phyloP scores from a whole-genome alignment of 2,329 filamentous ascomycete species.

The Mollisia scopiformis region DNA sequence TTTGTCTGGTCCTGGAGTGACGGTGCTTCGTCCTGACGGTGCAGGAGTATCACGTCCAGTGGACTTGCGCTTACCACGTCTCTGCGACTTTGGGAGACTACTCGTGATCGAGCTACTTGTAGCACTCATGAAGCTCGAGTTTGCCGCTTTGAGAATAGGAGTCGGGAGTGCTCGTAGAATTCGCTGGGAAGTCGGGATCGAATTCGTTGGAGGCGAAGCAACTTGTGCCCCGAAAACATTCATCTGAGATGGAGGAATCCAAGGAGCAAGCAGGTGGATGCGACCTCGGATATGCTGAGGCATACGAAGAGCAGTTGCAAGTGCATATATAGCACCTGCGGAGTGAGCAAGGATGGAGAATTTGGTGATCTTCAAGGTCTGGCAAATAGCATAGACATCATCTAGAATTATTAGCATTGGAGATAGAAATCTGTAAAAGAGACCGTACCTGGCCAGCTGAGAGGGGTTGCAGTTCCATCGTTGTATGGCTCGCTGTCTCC shows the following conservation, averaged over 20 bases:
- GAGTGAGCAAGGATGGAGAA: constrained; percentile 97
- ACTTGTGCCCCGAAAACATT: constrained; percentile 74
- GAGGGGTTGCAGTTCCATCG: constrained; percentile 80
- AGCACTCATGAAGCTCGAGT: constrained; percentile 92
- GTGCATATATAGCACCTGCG: constrained; percentile 94
- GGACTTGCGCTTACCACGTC: constrained; percentile 62
- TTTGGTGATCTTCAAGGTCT: constrained; percentile 87
- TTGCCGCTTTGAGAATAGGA: constrained; percentile 89
- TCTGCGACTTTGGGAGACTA: constrained; percentile 69
- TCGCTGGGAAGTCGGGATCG: constrained; percentile 88
- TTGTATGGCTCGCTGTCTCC: constrained; percentile 87
- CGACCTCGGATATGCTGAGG: constrained; percentile 93
- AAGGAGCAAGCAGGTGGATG: constrained; percentile 92
- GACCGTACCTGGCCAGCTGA: constrained; percentile 89
- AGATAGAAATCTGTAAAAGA: not conserved
- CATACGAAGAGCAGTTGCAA: constrained; percentile 93
- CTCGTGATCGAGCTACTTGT: constrained; percentile 86
- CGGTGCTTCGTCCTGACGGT: constrained; percentile 39
- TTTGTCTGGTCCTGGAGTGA: constrained; percentile 37
- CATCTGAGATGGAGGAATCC: constrained; percentile 96
- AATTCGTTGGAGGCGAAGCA: constrained; percentile 76
- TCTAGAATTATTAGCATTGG: constrained; percentile 44
- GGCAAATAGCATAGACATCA: constrained; percentile 93
- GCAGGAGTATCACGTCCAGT: constrained; percentile 43
- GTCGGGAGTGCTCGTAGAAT: constrained; percentile 89